phyloP scores from a whole-genome alignment of 148 eudicot genomes.

The Mesembryanthemum crystallinum region DNA sequence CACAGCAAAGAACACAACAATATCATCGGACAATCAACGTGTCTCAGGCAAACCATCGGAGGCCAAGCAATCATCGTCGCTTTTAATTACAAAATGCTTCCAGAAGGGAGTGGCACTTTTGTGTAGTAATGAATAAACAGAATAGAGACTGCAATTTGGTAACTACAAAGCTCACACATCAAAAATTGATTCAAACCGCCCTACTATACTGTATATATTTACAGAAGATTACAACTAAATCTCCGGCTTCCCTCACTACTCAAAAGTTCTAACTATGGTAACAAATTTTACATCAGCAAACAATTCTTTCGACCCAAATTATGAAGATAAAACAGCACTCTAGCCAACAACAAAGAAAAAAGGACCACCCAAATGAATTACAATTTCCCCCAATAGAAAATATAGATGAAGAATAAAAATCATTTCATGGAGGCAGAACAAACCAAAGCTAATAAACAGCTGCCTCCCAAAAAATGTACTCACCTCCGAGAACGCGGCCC shows the following conservation, averaged over 20 bases:
- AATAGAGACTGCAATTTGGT: not conserved
- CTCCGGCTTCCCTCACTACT: constrained; percentile 27
- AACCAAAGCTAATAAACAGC: constrained; percentile 20
- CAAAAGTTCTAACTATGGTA: constrained; percentile 5
- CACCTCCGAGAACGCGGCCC: constrained; percentile 36
- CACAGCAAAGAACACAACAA: too few relatives aligned
- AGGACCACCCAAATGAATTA: constrained; percentile 30
- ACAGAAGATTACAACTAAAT: constrained; percentile 36
- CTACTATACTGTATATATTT: constrained; percentile 21
- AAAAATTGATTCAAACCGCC: constrained; percentile 13
- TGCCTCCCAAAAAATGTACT: constrained; percentile 29
- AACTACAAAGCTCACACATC: constrained; percentile 22
- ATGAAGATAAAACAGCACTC: not conserved
- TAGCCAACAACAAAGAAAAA: not conserved
- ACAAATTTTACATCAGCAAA: constrained; percentile 25
- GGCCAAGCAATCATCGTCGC: too few relatives aligned
- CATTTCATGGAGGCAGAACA: constrained; percentile 33
- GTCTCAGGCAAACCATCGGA: too few relatives aligned
- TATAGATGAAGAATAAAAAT: constrained; percentile 18
- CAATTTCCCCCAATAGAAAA: constrained; percentile 29
- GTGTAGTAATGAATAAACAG: not conserved
- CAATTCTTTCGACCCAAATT: constrained; percentile 5
- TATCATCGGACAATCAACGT: too few relatives aligned
- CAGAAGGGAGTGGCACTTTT: not conserved
- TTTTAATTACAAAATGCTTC: not conserved